These are phyloP conservation scores for Hypoxylon sp. DNA, from an alignment of 2,329 filamentous ascomycete genomes.

Conservation along the genomic window DNA sequence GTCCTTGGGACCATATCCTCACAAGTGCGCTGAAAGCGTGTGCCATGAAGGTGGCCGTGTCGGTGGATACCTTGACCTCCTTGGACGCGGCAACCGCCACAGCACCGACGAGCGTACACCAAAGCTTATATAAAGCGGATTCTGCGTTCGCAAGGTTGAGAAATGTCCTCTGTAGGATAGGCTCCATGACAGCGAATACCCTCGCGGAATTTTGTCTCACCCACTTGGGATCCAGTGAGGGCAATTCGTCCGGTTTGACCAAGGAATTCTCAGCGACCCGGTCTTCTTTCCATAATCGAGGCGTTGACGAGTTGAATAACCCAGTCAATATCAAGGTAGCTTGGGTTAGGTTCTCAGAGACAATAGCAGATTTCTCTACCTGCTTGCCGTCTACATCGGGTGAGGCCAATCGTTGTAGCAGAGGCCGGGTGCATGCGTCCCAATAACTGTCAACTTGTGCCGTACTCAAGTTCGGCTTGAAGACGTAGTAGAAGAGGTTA, in stretches of 20 bases:
- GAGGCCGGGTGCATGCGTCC: conserved; percentile 77
- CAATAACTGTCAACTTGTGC: conserved; percentile 81
- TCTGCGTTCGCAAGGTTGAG: conserved; percentile 71
- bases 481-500: conserved; percentile 84
- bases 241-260: conserved; percentile 79
- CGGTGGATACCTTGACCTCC: conserved; percentile 88
- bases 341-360: conserved; percentile 64
- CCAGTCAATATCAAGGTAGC: conserved; percentile 79
- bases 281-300: conserved; percentile 79
- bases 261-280: conserved; percentile 72
- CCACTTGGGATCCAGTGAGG: conserved; percentile 88
- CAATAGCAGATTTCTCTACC: conserved; percentile 53
- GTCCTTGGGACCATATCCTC: conserved; percentile 74
- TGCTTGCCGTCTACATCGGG: conserved; percentile 46
- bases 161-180: conserved; percentile 72
- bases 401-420: conserved; percentile 70
- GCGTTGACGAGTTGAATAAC: conserved; percentile 71
- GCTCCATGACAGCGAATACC: conserved; percentile 72
- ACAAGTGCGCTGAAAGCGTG: conserved; percentile 76
- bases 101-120: conserved; percentile 71
- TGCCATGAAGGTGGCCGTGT: conserved; percentile 84
- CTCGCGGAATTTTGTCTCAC: conserved; percentile 76
- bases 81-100: conserved; percentile 79
- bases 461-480: conserved; percentile 75
- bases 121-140: conserved; percentile 66